Percentiles rank a stretch among this genome's conserved stretches.
Evolutionary conservation across 352 stramenopile species (phyloP).

Genomic region (Peronospora destructor): DNA sequence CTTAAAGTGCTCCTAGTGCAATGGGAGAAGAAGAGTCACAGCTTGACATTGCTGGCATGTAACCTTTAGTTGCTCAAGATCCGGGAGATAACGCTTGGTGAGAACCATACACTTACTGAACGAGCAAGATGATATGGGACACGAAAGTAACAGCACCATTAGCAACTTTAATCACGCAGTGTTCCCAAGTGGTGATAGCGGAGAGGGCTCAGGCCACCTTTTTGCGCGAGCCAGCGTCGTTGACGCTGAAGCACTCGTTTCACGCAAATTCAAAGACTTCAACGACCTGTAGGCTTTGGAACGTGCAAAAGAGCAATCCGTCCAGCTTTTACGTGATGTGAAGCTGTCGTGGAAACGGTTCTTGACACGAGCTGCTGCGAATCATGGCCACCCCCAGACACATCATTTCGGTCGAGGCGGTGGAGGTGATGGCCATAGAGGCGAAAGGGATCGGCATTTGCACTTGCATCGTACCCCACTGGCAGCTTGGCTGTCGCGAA

Average conservation of each 20-base stretch:
- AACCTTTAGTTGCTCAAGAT: too few relatives aligned
- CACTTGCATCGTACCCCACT: constrained; percentile 24
- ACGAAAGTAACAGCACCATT: constrained; percentile 18
- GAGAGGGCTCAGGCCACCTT: too few relatives aligned
- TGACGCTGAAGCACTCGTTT: constrained; percentile 39
- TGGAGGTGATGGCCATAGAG: neutral
- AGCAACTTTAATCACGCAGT: constrained; percentile 25
- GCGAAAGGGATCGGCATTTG: constrained; percentile 17
- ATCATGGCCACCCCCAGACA: constrained; percentile 11
- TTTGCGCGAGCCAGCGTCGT: too few relatives aligned
- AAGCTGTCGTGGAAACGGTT: constrained; percentile 58
- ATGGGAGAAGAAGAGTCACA: too few relatives aligned
- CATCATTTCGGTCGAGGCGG: constrained; percentile 14
- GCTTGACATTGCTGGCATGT: too few relatives aligned
- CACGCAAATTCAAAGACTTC: constrained; percentile 58
- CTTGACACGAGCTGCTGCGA: constrained; percentile 7
- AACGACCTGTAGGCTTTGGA: constrained; percentile 18
- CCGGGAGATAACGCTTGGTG: too few relatives aligned
- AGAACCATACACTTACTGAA: too few relatives aligned
- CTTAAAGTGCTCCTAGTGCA: too few relatives aligned
- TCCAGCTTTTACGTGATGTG: constrained; percentile 41
- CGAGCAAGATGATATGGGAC: constrained; percentile 26
- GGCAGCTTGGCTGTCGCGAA: constrained; percentile 6
- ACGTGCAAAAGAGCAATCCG: constrained; percentile 43
- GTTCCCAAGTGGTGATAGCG: constrained; percentile 15